phyloP scores from a whole-genome alignment of 75 land plant genomes.

The Sequoia sempervirens region DNA sequence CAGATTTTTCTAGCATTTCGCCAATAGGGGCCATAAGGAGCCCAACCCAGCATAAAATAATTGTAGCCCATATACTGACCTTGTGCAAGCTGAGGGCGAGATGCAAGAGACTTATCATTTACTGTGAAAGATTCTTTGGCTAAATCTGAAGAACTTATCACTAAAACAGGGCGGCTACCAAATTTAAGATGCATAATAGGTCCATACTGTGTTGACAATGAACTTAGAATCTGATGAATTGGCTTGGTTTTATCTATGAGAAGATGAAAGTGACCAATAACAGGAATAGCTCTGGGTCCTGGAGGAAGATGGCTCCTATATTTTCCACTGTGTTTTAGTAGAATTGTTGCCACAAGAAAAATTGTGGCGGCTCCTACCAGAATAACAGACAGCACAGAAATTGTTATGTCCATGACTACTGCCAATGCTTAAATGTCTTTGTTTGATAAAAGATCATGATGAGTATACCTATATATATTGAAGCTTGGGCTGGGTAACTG shows the following conservation, averaged over 20 bases:
- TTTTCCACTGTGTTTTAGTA: no score
- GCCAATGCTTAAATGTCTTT: no score
- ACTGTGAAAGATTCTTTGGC: conserved; percentile 25
- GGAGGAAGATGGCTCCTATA: not conserved
- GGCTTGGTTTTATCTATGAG: not conserved
- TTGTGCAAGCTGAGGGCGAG: conserved; percentile 8
- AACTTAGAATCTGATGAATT: not conserved
- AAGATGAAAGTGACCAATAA: conserved; percentile 7
- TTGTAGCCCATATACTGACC: conserved; percentile 14
- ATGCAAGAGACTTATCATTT: conserved; percentile 28
- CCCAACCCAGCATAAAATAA: conserved; percentile 22
- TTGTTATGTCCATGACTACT: no score
- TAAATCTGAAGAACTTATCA: conserved; percentile 23
- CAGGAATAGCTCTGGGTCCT: not conserved
- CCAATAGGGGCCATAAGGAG: conserved; percentile 37
- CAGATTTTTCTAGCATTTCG: conserved; percentile 31
- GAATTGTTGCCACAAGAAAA: no score
- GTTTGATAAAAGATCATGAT: no score
- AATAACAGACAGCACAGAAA: no score
- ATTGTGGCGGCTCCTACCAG: no score
- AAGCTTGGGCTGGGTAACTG: no score
- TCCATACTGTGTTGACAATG: not conserved
- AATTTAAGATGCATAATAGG: conserved; percentile 5
- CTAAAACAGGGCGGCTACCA: conserved; percentile 13
- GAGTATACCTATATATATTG: no score